Evolutionary conservation across 495 filamentous ascomycete species (phyloP).

Genomic region (Aspergillus funiculosus): DNA sequence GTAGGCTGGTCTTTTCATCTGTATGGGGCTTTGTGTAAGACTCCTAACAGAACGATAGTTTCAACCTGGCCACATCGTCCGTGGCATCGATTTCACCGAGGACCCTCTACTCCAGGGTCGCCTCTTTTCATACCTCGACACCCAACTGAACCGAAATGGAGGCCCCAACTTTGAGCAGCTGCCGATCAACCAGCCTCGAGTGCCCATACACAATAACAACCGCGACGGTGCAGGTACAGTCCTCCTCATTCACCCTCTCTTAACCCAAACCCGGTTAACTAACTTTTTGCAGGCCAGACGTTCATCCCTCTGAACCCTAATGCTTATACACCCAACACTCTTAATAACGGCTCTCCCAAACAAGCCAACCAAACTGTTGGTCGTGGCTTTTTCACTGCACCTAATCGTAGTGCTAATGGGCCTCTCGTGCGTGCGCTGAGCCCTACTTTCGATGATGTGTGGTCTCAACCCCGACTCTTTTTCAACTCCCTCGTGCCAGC

Average conservation of each 20-base stretch:
- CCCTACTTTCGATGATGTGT: constrained; percentile 66
- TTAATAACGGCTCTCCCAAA: constrained; percentile 58
- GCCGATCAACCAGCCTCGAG: constrained; percentile 63
- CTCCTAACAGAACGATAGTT: constrained; percentile 53
- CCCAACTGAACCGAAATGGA: constrained; percentile 64
- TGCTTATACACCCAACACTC: constrained; percentile 60
- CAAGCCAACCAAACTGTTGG: constrained; percentile 66
- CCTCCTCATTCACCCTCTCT: constrained; percentile 11
- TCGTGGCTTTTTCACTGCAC: constrained; percentile 69
- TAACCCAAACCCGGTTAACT: constrained; percentile 4
- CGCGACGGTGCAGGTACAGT: constrained; percentile 44
- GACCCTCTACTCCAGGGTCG: constrained; percentile 71
- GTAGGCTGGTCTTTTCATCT: constrained; percentile 29
- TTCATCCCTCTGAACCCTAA: constrained; percentile 45
- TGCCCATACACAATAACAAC: constrained; percentile 70
- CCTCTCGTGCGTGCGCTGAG: constrained; percentile 53
- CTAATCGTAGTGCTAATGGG: constrained; percentile 49
- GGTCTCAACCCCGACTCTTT: constrained; percentile 70
- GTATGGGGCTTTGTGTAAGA: constrained; percentile 7
- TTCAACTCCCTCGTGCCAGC: constrained; percentile 66
- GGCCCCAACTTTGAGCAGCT: constrained; percentile 73
- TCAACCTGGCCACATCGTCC: constrained; percentile 59
- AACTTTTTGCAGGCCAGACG: constrained; percentile 33
- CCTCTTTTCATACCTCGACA: constrained; percentile 70
- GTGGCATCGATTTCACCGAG: constrained; percentile 67